Percentiles rank a stretch among this genome's conserved stretches.
These are phyloP conservation scores for Geotrichum histeridarum DNA, from an alignment of 1,139 yeast species.

Conservation along the genomic window DNA sequence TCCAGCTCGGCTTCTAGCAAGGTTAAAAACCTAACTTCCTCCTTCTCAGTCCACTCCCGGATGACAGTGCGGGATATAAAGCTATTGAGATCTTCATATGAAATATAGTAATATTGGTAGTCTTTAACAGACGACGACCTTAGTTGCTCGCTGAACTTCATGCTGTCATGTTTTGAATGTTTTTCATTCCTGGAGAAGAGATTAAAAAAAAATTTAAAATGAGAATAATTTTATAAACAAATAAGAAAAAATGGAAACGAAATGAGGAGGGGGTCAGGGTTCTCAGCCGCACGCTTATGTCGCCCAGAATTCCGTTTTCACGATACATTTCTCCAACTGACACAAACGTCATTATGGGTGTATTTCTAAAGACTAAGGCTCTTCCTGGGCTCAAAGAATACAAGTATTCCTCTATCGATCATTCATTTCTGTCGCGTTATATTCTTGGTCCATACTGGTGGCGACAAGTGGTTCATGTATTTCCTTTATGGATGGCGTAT, in stretches of 20 bases:
- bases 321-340: no score
- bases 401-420: constrained; percentile 75
- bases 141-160: neutral
- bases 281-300: no score
- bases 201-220: no score
- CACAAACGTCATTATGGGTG: constrained; percentile 50
- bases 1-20: constrained; percentile 76
- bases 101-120: constrained; percentile 82
- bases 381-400: constrained; percentile 60
- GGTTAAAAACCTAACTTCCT: constrained; percentile 76
- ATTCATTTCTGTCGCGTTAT: constrained; percentile 68
- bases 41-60: constrained; percentile 61
- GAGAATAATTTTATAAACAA: no score
- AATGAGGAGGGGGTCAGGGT: no score
- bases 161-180: no score
- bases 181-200: no score
- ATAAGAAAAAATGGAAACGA: no score
- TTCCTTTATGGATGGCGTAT: constrained; percentile 76
- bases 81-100: constrained; percentile 84
- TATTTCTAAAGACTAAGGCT: constrained; percentile 58
- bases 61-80: constrained; percentile 62
- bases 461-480: constrained; percentile 59
- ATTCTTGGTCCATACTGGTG: constrained; percentile 68
- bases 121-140: constrained; percentile 39
- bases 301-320: no score